Evolutionary conservation across 495 filamentous ascomycete genomes (phyloP).

Genomic region (Cercophora newfieldiana): DNA sequence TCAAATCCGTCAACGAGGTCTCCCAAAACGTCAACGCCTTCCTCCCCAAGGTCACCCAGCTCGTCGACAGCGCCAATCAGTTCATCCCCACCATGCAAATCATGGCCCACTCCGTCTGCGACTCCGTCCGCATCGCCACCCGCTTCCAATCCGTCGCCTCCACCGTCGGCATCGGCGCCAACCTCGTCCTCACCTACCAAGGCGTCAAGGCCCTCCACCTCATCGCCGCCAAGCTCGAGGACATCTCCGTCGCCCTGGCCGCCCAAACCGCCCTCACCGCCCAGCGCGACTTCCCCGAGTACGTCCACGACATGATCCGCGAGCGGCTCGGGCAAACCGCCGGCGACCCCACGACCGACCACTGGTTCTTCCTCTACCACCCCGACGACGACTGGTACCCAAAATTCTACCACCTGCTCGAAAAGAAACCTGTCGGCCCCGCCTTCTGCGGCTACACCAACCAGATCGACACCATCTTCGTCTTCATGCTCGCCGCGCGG

Average conservation of each 20-base stretch:
- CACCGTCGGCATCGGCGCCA: slow-evolving; percentile 20
- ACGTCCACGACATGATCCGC: slow-evolving; percentile 28
- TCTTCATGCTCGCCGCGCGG: slow-evolving; percentile 27
- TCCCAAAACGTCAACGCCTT: not conserved
- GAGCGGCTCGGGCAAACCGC: slow-evolving; percentile 25
- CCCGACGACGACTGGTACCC: slow-evolving; percentile 30
- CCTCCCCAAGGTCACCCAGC: not conserved
- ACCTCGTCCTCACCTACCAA: slow-evolving; percentile 48
- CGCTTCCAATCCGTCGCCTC: slow-evolving; percentile 20
- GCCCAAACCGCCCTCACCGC: slow-evolving; percentile 26
- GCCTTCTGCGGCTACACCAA: slow-evolving; percentile 28
- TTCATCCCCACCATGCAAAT: slow-evolving; percentile 28
- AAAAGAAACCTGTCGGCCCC: slow-evolving; percentile 23
- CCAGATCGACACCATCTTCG: slow-evolving; percentile 28
- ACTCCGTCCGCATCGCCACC: slow-evolving; percentile 19
- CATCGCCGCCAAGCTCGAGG: slow-evolving; percentile 54
- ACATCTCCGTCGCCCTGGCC: slow-evolving; percentile 19
- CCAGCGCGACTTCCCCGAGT: slow-evolving; percentile 22
- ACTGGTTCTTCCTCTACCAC: slow-evolving; percentile 28
- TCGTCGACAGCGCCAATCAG: slow-evolving; percentile 8
- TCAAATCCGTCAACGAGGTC: not conserved
- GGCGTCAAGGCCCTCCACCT: slow-evolving; percentile 61
- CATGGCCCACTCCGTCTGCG: slow-evolving; percentile 25
- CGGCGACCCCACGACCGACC: slow-evolving; percentile 12
- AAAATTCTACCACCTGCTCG: slow-evolving; percentile 25